Base-by-base conservation (phyloP, 2,329 filamentous ascomycete genomes). In the Cercospora beticola region DNA sequence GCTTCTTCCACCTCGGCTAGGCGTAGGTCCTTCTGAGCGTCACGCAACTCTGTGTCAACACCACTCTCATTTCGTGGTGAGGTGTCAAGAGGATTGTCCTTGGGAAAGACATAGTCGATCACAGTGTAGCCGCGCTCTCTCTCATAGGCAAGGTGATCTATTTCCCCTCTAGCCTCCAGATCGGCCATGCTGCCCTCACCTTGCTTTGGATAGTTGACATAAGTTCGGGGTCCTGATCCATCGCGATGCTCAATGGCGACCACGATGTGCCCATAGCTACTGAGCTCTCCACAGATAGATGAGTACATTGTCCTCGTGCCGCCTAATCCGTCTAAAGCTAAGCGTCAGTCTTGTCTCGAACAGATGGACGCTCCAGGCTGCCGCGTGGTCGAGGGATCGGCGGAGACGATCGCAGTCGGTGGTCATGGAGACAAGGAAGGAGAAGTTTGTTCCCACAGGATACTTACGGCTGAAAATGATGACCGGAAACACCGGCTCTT, bases 1-100 rank as follows among this genome's bases (percentile, higher is more conserved):
- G 86, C 87, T 77, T 91, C 88, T 69, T 90, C 86, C 6, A 91
- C 83, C 76, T 91, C 89, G 12, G 87, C 86, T 63, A 89, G 82
- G 1, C 88, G 83, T 72, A 91, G 81, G 68, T 89, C 83, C 54
- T 90, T 87, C 73, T 91, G 88, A 0, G 87, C 87, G 46, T 81
- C 80, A 10, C 89, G 84, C 4, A 91, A 81, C 64, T 87, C 85
- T 2, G 75, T 81, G 72, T 91, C 89, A 0, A 90, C 85, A 2
- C 88, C 88, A 63, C 85, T 83, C 5, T 85, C 82, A 71, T 89
- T 90, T 64, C 84, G 81, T 0, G 88, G 83, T 49, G 76, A 71
- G 1, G 83, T 83, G 63, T 86, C 83, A 67, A 71, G 78, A 0
- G 81, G 80, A 54, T 84, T 84, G 52, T 80, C 76, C 74, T 88